Evolutionary conservation across 108 stramenopile species (phyloP).

Genomic region (Nitzschia inconspicua): DNA sequence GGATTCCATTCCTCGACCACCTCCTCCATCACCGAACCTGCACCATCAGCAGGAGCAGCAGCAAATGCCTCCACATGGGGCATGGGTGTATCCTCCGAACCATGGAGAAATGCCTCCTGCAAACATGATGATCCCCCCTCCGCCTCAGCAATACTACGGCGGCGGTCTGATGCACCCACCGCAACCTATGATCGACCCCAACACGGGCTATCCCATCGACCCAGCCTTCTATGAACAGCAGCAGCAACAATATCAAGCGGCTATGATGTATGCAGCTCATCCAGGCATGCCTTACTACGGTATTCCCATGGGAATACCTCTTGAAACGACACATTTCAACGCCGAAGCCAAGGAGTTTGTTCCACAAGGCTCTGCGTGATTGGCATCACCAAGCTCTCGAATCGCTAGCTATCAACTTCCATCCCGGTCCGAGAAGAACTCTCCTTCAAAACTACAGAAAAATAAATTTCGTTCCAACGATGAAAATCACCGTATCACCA

Average conservation of each 20-base stretch:
- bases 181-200: conserved; percentile 3
- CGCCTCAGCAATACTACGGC: conserved; percentile 2
- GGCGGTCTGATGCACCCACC: background rate
- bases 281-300: background rate
- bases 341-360: conserved; percentile 38
- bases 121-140: conserved; percentile 7
- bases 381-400: no score
- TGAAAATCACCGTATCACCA: no score
- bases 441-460: no score
- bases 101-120: background rate
- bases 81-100: background rate
- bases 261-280: background rate
- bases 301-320: background rate
- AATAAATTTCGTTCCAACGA: no score
- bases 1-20: no score
- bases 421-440: no score
- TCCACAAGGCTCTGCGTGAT: conserved; percentile 2
- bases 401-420: no score
- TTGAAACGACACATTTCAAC: no score
- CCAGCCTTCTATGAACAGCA: background rate
- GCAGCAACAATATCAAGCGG: conserved; percentile 1
- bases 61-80: background rate
- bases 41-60: background rate
- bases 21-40: no score
- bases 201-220: conserved; percentile 8